Percentiles rank a stretch among this genome's conserved stretches.
phyloP scores from a whole-genome alignment of 208 protist species.

The Porcisia hertigi region DNA sequence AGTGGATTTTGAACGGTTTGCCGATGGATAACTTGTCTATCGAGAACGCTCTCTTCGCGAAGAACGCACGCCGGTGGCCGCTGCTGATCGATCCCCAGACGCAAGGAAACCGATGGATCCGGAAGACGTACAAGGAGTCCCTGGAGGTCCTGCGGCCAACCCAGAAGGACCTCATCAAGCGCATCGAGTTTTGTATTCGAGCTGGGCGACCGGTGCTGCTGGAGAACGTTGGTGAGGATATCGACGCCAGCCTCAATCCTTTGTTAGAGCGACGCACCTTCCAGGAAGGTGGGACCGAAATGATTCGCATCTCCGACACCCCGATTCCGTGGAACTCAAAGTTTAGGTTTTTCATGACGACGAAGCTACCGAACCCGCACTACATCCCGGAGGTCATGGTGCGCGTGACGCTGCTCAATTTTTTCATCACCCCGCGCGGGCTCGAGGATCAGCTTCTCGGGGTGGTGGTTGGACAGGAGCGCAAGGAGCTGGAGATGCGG shows the following conservation, averaged over 20 bases:
- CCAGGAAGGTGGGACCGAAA: constrained; percentile 89
- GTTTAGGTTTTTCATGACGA: constrained; percentile 99
- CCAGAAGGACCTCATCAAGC: constrained; percentile 96
- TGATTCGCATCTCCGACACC: constrained; percentile 97
- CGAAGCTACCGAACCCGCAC: constrained; percentile 97
- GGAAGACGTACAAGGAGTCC: constrained; percentile 93
- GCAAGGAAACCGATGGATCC: constrained; percentile 98
- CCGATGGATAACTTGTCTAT: constrained; percentile 96
- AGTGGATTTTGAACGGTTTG: constrained; percentile 95
- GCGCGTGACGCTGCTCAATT: constrained; percentile 98
- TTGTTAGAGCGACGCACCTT: constrained; percentile 95
- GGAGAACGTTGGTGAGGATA: constrained; percentile 95
- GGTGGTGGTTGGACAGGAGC: constrained; percentile 96
- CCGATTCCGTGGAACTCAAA: constrained; percentile 95
- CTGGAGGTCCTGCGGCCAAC: constrained; percentile 96
- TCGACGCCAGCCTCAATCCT: constrained; percentile 96
- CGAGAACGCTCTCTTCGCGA: constrained; percentile 98
- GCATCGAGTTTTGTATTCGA: constrained; percentile 94
- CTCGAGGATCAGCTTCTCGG: constrained; percentile 98
- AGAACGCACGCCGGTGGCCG: constrained; percentile 95
- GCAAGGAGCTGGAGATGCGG: constrained; percentile 95
- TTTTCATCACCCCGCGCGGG: constrained; percentile 97
- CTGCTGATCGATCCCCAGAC: constrained; percentile 99
- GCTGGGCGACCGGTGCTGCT: constrained; percentile 95
- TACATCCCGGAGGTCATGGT: constrained; percentile 97